Evolutionary conservation across 2,329 filamentous ascomycete species (phyloP), one percentile per base, ranked within the genome.

Genomic region (Aspergillus puulaauensis): DNA sequence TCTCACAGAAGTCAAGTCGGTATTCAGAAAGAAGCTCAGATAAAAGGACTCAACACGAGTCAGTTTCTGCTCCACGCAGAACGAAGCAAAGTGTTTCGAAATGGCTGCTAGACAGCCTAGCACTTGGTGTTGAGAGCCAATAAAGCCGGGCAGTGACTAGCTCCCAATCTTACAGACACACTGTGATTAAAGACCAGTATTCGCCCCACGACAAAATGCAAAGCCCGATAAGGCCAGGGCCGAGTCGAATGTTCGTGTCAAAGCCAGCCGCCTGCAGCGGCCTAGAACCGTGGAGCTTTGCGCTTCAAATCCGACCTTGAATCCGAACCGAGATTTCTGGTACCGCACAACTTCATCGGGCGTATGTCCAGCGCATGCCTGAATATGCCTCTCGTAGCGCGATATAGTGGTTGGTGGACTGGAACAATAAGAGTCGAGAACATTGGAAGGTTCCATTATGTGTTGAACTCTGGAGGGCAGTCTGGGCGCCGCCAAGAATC

Each of bases 401-500:
- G 35, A 37, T 37, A 37, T n/a, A n/a, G 15, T 37, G 35, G 35
- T 37, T 37, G 35, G 12, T 37, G 35, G 35, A 9, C 35, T n/a
- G 35, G 35, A 37, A 37, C 35, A 37, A 37, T n/a, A 37, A n/a
- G 14, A 37, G 14, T 15, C 15, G 15, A 14, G 35, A 31, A 31
- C 27, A 31, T 31, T 31, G 27, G 27, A 31, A 27, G 8, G 35
- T 37, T 4, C 14, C 9, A 35, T 37, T 12, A 15, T 14, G 35
- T 37, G 35, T 37, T 47, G 44, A 31, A 47, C 14, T 33, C 44
- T 40, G 48, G 48, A 40, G 6, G 6, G 12, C 35, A 19, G 35
- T 27, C 48, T 51, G 48, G 48, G 35, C 48, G 40, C 35, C 40
- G 48, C 48, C 48, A 51, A 51, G 48, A 51, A 3, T 27, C 35